Base-by-base conservation (phyloP, 2,329 filamentous ascomycete genomes). In the Nemania serpens region DNA sequence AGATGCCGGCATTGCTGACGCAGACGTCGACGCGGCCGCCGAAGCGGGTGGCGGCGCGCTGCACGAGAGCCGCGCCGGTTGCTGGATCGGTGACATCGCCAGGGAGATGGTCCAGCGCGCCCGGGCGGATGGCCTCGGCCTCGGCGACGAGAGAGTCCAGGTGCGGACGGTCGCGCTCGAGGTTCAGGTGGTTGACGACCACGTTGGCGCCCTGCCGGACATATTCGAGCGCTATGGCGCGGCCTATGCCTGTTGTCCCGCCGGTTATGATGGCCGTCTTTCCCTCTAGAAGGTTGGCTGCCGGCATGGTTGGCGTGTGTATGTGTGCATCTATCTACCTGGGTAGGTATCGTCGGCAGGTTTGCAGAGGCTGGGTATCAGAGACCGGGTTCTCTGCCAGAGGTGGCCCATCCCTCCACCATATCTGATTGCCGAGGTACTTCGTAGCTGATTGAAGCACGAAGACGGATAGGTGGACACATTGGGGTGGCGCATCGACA, bases 201-300 rank as follows among this genome's bases (percentile, higher is more conserved):
- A 96, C 90, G 73, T 85, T 84, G 68, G 89, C 90, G 66, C 92
- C 92, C 69, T 96, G 91, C 4, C 83, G 81, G 54, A 94, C 79
- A 74, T 91, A 96, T 69, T 88, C 88, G 52, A 96, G 83, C 43
- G 89, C 88, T 65, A 96, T 96, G 68, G 92, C 93, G 66, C 91
- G 85, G 54, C 93, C 93, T 69, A 96, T 96, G 57, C 92, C 92
- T 1, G 91, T 96, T 3, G 89, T 89, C 59, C 91, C 92, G 66
- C 93, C 92, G 0, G 92, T 96, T 70, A 97, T 92, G 73, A 92
- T 90, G 76, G 91, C 91, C 12, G 88, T 89, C 76, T 96, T 96
- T 75, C 85, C 86, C 56, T 78, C 73, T 59, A 96, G 86, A 68
- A 95, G 82, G 66, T 80, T 79, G 17, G 76, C 70, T 46, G 72